Evolutionary conservation across 306 rosid species (phyloP).

Genomic region (Vigna trinervia): DNA sequence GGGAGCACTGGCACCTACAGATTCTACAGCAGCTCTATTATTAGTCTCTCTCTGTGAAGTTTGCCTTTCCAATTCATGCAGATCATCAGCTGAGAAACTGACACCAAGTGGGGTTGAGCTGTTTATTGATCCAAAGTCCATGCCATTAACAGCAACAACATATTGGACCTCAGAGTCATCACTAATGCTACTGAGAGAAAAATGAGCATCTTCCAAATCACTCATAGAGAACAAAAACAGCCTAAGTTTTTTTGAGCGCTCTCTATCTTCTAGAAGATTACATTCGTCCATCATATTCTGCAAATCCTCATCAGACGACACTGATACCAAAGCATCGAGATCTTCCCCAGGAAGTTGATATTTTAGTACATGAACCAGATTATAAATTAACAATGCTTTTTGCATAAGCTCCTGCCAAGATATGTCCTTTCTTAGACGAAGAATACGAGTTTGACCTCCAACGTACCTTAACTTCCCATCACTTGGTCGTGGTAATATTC

Average conservation of each 20-base stretch:
- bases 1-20: slow-evolving; percentile 45
- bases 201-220: slow-evolving; percentile 77
- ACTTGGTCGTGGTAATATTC: slow-evolving; percentile 75
- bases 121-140: slow-evolving; percentile 70
- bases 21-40: slow-evolving; percentile 50
- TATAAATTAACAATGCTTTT: slow-evolving; percentile 61
- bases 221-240: slow-evolving; percentile 68
- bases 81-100: slow-evolving; percentile 55
- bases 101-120: slow-evolving; percentile 61
- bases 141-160: slow-evolving; percentile 82
- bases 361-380: slow-evolving; percentile 61
- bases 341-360: slow-evolving; percentile 94
- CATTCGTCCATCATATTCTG: slow-evolving; percentile 92
- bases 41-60: slow-evolving; percentile 52
- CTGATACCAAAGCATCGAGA: slow-evolving; percentile 92
- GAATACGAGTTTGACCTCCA: slow-evolving; percentile 81
- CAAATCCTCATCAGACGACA: slow-evolving; percentile 81
- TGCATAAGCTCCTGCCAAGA: slow-evolving; percentile 72
- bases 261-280: slow-evolving; percentile 50
- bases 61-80: slow-evolving; percentile 57
- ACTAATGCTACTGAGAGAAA: slow-evolving; percentile 55
- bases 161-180: slow-evolving; percentile 69
- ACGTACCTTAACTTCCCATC: slow-evolving; percentile 82
- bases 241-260: slow-evolving; percentile 63
- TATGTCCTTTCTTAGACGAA: slow-evolving; percentile 69